Evolutionary conservation across 192 early-diverging fungal species (phyloP).

Genomic region (Umbelopsis sp.): DNA sequence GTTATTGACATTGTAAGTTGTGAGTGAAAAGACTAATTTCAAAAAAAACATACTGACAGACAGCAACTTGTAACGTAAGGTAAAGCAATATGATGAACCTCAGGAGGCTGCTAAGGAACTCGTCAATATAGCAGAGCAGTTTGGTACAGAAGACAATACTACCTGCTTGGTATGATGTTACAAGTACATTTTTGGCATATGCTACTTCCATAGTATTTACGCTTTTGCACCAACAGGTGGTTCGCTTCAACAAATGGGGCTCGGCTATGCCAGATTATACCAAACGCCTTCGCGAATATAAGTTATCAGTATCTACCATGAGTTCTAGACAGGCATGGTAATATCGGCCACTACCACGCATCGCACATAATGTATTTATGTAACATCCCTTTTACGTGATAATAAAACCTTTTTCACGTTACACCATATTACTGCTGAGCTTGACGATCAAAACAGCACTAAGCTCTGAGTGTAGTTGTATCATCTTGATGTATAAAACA

Average conservation of each 20-base stretch:
- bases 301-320: conserved; percentile 52
- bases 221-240: conserved; percentile 44
- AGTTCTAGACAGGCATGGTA: conserved; percentile 40
- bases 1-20: conserved; percentile 63
- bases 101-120: conserved; percentile 56
- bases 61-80: not conserved
- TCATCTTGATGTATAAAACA: no score
- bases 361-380: no score
- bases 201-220: not conserved
- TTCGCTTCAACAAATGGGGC: conserved; percentile 74
- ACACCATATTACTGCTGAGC: no score
- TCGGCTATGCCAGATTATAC: conserved; percentile 65
- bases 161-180: conserved; percentile 54
- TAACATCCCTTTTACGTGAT: no score
- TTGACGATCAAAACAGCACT: no score
- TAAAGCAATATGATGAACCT: conserved; percentile 63
- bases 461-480: no score
- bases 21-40: not conserved
- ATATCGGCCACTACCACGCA: not conserved
- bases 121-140: conserved; percentile 62
- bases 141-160: conserved; percentile 73
- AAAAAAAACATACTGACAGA: not conserved
- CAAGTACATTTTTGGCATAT: not conserved
- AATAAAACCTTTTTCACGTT: no score
- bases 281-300: conserved; percentile 58